Base-by-base conservation (phyloP, 2,329 filamentous ascomycete species). In the Penicillium sp. region DNA sequence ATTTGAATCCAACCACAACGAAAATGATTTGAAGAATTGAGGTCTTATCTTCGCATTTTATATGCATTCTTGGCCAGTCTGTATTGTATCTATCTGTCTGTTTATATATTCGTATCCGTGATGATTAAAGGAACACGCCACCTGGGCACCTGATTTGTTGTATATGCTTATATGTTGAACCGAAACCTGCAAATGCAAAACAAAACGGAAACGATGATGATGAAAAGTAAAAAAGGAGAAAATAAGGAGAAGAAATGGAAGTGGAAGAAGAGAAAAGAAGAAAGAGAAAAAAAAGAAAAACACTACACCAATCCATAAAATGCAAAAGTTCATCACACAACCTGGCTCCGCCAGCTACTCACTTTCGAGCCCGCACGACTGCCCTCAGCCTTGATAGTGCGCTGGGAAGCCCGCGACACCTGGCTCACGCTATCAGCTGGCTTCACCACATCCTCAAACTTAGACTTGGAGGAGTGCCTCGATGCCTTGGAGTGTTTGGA, bases 401-500 rank as follows among this genome's bases (percentile, higher is more conserved):
- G 63, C 56, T 74, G 69, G 9, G 70, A 72, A 24, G 64, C 54
- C 49, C 65, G 64, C 11, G 71, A 75, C 29, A 76, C 69, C 64
- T 77, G 74, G 48, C 75, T 77, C 48, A 74, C 69, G 54, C 72
- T 76, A 61, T 76, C 75, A 56, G 69, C 72, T 9, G 75, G 73
- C 45, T 60, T 63, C 46, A 76, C 70, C 19, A 71, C 71, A 19
- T 76, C 72, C 31, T 77, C 75, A 57, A 73, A 74, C 57, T 71
- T 74, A 19, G 70, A 72, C 22, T 64, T 71, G 22, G 70, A 71
- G 14, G 69, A 68, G 27, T 68, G 63, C 51, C 59, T 70, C 21
- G 73, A 74, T 11, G 62, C 49, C 56, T 65, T 71, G 2, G 70
- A 72, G 52, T 65, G 60, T 8, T 59, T 61, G 14, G 66, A 69